A percentile compares a stretch with the other conserved stretches of the same genome.
Conservation (phyloP, 2,329 filamentous ascomycete species). For the Rutstroemia sp. region DNA sequence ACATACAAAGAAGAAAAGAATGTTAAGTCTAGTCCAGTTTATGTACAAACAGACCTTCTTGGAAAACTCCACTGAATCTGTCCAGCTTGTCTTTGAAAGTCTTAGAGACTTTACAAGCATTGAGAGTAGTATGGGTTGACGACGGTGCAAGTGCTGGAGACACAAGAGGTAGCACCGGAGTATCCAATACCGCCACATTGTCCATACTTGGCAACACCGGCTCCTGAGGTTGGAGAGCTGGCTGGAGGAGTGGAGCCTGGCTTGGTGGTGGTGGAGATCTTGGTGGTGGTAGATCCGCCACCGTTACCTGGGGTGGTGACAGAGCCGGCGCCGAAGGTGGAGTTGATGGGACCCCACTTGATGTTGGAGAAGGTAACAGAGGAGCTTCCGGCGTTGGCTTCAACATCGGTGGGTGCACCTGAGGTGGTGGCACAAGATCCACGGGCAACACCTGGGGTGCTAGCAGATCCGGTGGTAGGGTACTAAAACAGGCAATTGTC, state of each 20-base stretch:
- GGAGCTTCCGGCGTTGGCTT: conserved; percentile 39
- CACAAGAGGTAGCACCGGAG: conserved; percentile 15
- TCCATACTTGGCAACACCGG: conserved; percentile 10
- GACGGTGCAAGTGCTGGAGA: conserved; percentile 11
- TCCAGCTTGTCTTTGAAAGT: background rate
- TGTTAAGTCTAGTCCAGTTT: background rate
- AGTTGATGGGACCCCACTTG: conserved; percentile 29
- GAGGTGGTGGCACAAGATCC: conserved; percentile 46
- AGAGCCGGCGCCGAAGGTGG: conserved; percentile 20
- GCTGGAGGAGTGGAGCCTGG: background rate
- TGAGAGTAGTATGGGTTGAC: conserved; percentile 19
- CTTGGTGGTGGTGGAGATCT: background rate
- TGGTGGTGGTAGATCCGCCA: background rate
- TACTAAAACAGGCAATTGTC: conserved; percentile 35
- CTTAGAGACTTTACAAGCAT: conserved; percentile 9
- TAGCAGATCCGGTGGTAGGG: conserved; percentile 40
- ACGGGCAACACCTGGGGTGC: conserved; percentile 42
- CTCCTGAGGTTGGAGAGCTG: background rate
- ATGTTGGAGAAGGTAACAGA: conserved; percentile 33
- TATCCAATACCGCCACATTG: conserved; percentile 21
- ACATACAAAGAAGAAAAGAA: conserved; percentile 7
- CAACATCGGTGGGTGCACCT: conserved; percentile 43
- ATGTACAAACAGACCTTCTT: conserved; percentile 6
- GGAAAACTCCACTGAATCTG: background rate
- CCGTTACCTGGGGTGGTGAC: background rate